Conservation (phyloP, 2,329 filamentous ascomycete genomes). For the Chalaropsis ovoidea region DNA sequence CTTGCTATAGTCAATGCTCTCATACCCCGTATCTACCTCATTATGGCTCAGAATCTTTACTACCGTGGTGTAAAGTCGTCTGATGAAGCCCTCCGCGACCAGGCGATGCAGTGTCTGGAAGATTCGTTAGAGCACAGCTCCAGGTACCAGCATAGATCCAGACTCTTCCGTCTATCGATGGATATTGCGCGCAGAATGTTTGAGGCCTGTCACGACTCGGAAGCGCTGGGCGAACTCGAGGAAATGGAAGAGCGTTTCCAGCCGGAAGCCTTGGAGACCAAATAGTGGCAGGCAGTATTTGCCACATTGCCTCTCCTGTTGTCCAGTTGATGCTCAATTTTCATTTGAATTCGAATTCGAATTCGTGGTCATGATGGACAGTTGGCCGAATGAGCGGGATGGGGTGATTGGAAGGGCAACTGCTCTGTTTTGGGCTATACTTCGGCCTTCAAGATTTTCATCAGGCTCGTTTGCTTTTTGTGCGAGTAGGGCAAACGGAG, state of each 20-base stretch:
- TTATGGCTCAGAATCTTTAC: conserved; percentile 10
- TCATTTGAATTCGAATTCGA: no score
- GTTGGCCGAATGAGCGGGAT: no score
- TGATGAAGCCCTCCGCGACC: background rate
- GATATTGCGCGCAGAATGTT: conserved; percentile 4
- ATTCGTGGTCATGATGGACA: no score
- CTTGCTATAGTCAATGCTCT: conserved; percentile 4
- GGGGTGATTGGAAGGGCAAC: no score
- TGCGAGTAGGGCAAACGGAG: no score
- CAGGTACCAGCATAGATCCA: background rate
- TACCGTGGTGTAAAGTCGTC: conserved; percentile 2
- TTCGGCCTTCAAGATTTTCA: no score
- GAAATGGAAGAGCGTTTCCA: background rate
- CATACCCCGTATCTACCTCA: background rate
- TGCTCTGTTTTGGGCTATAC: no score
- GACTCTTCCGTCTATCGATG: background rate
- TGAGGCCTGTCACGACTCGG: background rate
- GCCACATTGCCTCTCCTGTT: background rate
- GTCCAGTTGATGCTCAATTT: no score
- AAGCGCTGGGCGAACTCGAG: background rate
- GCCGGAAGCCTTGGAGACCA: background rate
- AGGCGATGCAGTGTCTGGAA: background rate
- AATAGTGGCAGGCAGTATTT: background rate
- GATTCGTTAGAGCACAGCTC: background rate
- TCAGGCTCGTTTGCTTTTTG: no score